These are phyloP conservation scores for Penicillium coffeae DNA, from an alignment of 495 filamentous ascomycete genomes.

Conservation along the genomic window DNA sequence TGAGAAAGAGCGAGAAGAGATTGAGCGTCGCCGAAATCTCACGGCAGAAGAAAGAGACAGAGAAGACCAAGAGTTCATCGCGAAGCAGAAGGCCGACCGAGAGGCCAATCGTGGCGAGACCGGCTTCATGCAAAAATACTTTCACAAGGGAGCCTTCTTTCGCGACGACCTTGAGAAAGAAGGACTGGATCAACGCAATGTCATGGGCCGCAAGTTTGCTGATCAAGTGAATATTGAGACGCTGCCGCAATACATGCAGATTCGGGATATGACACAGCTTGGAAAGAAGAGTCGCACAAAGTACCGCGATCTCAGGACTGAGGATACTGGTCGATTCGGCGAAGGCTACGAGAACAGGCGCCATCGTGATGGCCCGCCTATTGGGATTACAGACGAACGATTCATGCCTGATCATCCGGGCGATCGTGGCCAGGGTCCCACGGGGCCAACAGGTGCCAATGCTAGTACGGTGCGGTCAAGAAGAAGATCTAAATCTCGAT, in stretches of 20 bases:
- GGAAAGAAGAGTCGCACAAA: conserved; percentile 89
- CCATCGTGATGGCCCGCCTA: conserved; percentile 36
- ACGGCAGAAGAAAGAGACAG: conserved; percentile 81
- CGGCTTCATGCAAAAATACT: conserved; percentile 92
- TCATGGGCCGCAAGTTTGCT: conserved; percentile 73
- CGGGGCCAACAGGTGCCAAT: conserved; percentile 49
- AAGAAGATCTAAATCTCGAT: conserved; percentile 34
- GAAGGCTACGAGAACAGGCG: conserved; percentile 49
- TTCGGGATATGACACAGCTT: conserved; percentile 88
- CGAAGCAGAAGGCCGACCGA: conserved; percentile 75
- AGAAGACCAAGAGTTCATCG: conserved; percentile 77
- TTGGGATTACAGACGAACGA: conserved; percentile 60
- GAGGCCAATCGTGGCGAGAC: conserved; percentile 81
- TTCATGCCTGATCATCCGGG: conserved; percentile 62
- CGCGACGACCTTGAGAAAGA: conserved; percentile 70
- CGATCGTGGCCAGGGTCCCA: conserved; percentile 23
- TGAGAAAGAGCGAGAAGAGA: conserved; percentile 84
- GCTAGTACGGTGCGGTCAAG: conserved; percentile 40
- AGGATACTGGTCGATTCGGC: conserved; percentile 91
- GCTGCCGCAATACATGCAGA: conserved; percentile 88
- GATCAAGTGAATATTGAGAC: conserved; percentile 78
- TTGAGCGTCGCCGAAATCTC: conserved; percentile 83
- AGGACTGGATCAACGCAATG: conserved; percentile 69
- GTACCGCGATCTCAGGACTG: conserved; percentile 81
- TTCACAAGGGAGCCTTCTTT: conserved; percentile 95